Evolutionary conservation across 768 basidiomycete species (phyloP).

Genomic region (Collybia sp.): DNA sequence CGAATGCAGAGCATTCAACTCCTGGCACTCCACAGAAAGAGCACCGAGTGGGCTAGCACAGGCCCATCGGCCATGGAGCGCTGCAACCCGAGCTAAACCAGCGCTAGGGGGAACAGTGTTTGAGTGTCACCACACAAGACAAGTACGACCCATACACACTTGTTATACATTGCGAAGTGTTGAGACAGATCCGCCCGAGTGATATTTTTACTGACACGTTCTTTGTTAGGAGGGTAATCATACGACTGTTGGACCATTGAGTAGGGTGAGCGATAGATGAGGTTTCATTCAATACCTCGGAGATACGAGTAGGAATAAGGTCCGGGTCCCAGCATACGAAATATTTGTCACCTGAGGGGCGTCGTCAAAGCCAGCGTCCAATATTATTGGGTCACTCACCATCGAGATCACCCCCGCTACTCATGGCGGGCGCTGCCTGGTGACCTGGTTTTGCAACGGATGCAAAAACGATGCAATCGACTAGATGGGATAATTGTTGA

Average conservation of each 20-base stretch:
- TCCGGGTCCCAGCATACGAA: constrained; percentile 70
- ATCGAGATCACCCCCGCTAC: constrained; percentile 66
- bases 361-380: background rate
- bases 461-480: constrained; percentile 68
- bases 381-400: constrained; percentile 22
- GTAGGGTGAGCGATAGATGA: too few species aligned
- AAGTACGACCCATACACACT: constrained; percentile 27
- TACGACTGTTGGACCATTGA: constrained; percentile 68
- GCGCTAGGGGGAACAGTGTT: too few species aligned
- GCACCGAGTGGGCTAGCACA: constrained; percentile 51
- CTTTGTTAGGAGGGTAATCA: constrained; percentile 62
- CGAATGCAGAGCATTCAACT: constrained; percentile 67
- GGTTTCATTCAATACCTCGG: too few species aligned
- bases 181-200: constrained; percentile 53
- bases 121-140: background rate
- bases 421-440: constrained; percentile 65
- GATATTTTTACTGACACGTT: constrained; percentile 40
- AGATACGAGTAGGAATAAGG: too few species aligned
- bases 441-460: constrained; percentile 51
- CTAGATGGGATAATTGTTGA: constrained; percentile 45
- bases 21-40: constrained; percentile 60
- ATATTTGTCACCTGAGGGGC: constrained; percentile 50
- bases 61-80: constrained; percentile 59
- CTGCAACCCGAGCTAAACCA: constrained; percentile 50
- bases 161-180: constrained; percentile 65